Base-by-base conservation (phyloP, 192 early-diverging fungal species). In the Hyaloraphidium curvatum region DNA sequence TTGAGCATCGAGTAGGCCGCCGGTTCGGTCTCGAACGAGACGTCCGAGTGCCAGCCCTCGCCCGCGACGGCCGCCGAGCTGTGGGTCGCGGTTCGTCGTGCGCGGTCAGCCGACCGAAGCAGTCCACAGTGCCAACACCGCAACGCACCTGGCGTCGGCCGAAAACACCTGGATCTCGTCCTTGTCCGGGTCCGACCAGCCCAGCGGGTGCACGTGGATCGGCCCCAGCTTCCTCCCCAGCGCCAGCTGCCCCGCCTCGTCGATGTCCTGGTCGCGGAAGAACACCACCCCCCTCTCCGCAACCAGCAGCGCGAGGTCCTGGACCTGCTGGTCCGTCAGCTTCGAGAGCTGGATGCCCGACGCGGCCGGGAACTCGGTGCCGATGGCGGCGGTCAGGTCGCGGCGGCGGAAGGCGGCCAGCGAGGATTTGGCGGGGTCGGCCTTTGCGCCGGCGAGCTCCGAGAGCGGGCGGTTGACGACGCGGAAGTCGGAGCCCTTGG, bases 341-440 rank as follows among this genome's bases (percentile, higher is more conserved):
- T 77, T 51, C 27, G 69, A 59, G 30, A 77, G 43, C 21, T 74
- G 72, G 31, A 79, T 43, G 31, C 77, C 71, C 29, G 65, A n/a
- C n/a, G n/a, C n/a, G n/a, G n/a, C n/a, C n/a, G n/a, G 69, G 19
- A 83, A 54, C 62, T 83, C 80, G 29, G 74, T 79, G 43, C 80
- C 78, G 51, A 83, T 67, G 52, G 60, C 59, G 28, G 74, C 74
- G 1, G 74, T 62, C 19, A 69, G 5, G 9, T 55, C 25, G 19
- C n/a, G n/a, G n/a, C n/a, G n/a, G n/a, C n/a, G n/a, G n/a, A n/a
- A n/a, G n/a, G n/a, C n/a, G n/a, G n/a, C n/a, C 19, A 80, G 69
- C 2, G 74, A 69, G 35, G 59, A 63, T 55, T 75, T 76, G 27
- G 64, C 64, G 16, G 73, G 69, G 55, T 80, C 76, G 22, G 59